Conservation (phyloP, 1,284 basidiomycete species). For the Pholiota adiposa region DNA sequence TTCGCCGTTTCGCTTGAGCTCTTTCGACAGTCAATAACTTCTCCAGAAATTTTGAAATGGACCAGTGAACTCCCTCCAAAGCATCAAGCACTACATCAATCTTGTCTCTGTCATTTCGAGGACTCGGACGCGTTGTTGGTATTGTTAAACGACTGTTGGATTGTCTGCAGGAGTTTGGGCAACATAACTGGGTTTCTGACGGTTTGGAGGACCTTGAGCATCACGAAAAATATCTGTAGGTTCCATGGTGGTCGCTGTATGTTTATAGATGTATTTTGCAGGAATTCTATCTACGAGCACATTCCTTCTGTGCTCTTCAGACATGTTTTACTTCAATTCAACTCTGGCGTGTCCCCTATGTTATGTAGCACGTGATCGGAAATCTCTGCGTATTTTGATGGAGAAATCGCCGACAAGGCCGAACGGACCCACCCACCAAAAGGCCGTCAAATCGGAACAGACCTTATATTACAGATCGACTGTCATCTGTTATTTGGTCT, state of each 20-base stretch:
- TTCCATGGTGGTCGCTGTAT: not conserved
- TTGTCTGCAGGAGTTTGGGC: not conserved
- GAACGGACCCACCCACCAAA: not conserved
- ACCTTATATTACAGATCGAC: slow-evolving; percentile 10
- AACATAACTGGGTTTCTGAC: not conserved
- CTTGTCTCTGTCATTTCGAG: slow-evolving; percentile 7
- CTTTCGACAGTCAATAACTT: slow-evolving; percentile 3
- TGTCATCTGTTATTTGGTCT: not conserved
- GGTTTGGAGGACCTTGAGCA: not conserved
- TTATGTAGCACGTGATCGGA: slow-evolving; percentile 3
- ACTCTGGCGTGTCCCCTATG: not conserved
- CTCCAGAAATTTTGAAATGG: slow-evolving; percentile 6
- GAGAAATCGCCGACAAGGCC: not conserved
- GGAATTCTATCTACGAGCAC: not conserved
- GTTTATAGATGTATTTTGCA: not conserved
- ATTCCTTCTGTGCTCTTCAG: not conserved
- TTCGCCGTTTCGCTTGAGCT: not conserved
- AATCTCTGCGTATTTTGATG: not conserved
- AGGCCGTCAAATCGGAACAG: not conserved
- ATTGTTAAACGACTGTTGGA: not conserved
- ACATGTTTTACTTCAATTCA: not conserved
- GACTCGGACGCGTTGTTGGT: not conserved
- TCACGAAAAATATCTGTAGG: not conserved
- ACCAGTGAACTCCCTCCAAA: slow-evolving; percentile 3
- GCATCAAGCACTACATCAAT: slow-evolving; percentile 2